Conservation (phyloP, 371 early-diverging fungal species). For the Mortierella sp. region DNA sequence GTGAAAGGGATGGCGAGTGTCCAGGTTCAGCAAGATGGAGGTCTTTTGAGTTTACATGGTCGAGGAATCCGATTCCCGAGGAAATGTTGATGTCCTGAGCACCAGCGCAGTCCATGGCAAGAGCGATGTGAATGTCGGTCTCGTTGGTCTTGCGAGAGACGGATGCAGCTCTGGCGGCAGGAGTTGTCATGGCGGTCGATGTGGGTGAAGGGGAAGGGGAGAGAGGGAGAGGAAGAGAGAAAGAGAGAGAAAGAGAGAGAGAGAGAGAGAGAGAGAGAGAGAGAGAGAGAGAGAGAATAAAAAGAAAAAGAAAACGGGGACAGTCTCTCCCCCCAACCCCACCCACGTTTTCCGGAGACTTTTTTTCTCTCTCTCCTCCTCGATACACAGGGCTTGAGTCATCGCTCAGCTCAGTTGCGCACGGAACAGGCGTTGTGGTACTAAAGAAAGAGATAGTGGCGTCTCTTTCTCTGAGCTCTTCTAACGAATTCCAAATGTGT, state of each 20-base stretch:
- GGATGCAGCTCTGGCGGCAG: slow-evolving; percentile 63
- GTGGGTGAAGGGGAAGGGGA: neutral
- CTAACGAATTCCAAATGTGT: too few species aligned
- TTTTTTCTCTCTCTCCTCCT: neutral
- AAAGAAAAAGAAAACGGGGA: neutral
- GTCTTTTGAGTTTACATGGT: slow-evolving; percentile 79
- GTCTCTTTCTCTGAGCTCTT: neutral
- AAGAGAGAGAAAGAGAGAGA: neutral
- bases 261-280: too few species aligned
- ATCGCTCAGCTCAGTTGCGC: slow-evolving; percentile 7
- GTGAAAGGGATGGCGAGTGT: too few species aligned
- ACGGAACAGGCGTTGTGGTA: too few species aligned
- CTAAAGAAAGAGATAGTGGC: neutral
- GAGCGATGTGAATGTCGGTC: slow-evolving; percentile 83
- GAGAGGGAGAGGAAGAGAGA: slow-evolving; percentile 1
- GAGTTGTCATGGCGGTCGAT: slow-evolving; percentile 23
- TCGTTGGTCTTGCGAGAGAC: slow-evolving; percentile 92
- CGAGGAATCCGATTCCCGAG: slow-evolving; percentile 97
- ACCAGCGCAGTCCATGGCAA: slow-evolving; percentile 68
- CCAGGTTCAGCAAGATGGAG: neutral
- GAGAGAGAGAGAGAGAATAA: slow-evolving; percentile 9
- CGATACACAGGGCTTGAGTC: slow-evolving; percentile 2
- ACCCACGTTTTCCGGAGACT: neutral
- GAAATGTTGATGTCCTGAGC: slow-evolving; percentile 78
- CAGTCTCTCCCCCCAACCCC: neutral